Evolutionary conservation across 2,329 filamentous ascomycete species (phyloP).

Genomic region (Colletotrichum sp.): DNA sequence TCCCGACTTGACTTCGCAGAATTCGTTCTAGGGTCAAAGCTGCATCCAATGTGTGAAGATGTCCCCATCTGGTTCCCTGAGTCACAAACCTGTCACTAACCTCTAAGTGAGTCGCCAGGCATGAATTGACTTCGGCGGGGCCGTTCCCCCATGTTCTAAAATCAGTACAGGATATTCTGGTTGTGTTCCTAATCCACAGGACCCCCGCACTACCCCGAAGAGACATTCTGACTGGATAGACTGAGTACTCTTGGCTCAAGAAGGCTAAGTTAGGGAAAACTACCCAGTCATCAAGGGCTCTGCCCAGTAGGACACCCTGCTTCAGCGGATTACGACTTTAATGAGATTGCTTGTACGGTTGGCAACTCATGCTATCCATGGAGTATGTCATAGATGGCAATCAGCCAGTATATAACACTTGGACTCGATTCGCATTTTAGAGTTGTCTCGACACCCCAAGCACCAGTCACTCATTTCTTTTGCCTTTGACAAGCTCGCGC

Average conservation of each 20-base stretch:
- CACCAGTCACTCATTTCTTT: not conserved
- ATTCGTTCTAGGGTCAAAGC: not conserved
- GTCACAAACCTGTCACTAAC: not conserved
- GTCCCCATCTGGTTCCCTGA: not conserved
- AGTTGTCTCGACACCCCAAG: not conserved
- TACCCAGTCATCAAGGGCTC: not conserved
- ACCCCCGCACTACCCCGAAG: not conserved
- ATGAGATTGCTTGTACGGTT: not conserved
- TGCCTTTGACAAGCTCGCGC: not conserved
- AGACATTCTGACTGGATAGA: not conserved
- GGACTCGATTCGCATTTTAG: not conserved
- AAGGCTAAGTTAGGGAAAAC: not conserved
- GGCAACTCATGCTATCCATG: not conserved
- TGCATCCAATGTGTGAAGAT: not conserved
- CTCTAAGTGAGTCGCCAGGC: not conserved
- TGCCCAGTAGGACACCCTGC: not conserved
- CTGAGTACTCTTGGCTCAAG: not conserved
- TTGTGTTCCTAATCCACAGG: not conserved
- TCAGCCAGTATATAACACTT: not conserved
- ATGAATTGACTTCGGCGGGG: not conserved
- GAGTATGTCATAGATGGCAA: not conserved
- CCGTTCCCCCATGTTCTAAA: not conserved
- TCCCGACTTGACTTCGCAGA: too few species aligned
- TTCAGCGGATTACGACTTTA: not conserved
- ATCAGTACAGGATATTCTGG: not conserved